phyloP scores from a whole-genome alignment of 495 filamentous ascomycete species.

The Penicillium cinerascens region DNA sequence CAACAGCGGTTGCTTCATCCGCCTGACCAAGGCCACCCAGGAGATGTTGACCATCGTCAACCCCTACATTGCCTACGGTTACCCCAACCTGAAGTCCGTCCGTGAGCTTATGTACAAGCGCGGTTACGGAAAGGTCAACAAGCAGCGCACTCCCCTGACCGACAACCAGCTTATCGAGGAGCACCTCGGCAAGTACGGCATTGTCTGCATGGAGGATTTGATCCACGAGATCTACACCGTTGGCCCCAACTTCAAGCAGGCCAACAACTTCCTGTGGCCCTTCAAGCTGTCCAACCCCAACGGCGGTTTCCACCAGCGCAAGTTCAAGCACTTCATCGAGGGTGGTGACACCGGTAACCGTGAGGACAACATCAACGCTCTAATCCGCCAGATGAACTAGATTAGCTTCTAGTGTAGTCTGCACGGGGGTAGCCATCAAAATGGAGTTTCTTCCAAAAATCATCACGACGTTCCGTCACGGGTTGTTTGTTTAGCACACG shows the following conservation, averaged over 20 bases:
- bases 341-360: conserved; percentile 97
- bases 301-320: conserved; percentile 90
- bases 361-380: conserved; percentile 96
- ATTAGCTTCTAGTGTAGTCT: conserved; percentile 15
- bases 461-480: conserved; percentile 24
- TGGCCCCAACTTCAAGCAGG: conserved; percentile 99
- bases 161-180: conserved; percentile 98
- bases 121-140: conserved; percentile 95
- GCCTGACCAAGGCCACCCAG: conserved; percentile 92
- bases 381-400: conserved; percentile 99
- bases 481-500: conserved; percentile 34
- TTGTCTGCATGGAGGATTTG: conserved; percentile 98
- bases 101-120: conserved; percentile 99
- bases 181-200: conserved; percentile 93
- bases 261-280: conserved; percentile 99
- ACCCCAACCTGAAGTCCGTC: conserved; percentile 97
- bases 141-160: conserved; percentile 92
- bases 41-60: conserved; percentile 98
- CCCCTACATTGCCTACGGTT: conserved; percentile 97
- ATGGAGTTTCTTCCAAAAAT: conserved; percentile 18
- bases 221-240: conserved; percentile 99
- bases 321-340: conserved; percentile 99
- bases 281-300: conserved; percentile 99
- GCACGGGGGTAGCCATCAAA: conserved; percentile 4
- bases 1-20: conserved; percentile 99